phyloP scores from a whole-genome alignment of 139 green algal species.

The Edaphochlamys debaryana region DNA sequence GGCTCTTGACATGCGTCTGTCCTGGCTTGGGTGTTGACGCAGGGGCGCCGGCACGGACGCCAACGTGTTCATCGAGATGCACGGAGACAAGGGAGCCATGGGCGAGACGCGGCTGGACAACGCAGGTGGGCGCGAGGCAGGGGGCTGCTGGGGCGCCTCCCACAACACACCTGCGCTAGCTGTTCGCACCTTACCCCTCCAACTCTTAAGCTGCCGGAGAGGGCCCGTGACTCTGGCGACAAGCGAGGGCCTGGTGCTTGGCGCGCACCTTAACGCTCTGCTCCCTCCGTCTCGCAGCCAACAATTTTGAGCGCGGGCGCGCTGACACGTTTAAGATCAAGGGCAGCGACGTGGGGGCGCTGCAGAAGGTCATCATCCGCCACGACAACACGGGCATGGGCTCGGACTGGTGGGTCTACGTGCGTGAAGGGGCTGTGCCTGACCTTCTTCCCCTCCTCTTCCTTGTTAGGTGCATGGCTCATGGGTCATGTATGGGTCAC shows the following conservation, averaged over 20 bases:
- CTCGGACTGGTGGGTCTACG: conserved; percentile 39
- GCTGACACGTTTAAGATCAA: conserved; percentile 58
- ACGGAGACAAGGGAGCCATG: conserved; percentile 52
- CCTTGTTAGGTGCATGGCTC: too few species aligned
- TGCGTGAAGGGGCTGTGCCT: not conserved
- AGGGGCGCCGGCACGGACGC: conserved; percentile 59
- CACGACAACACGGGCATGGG: conserved; percentile 49
- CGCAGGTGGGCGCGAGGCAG: not conserved
- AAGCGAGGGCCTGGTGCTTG: too few species aligned
- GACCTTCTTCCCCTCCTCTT: too few species aligned
- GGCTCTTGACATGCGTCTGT: too few species aligned
- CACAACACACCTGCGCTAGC: too few species aligned
- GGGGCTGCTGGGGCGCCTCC: too few species aligned
- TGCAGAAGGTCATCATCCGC: conserved; percentile 50
- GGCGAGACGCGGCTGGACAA: conserved; percentile 47
- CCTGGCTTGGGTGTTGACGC: not conserved
- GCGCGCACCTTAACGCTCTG: too few species aligned
- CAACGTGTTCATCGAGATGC: conserved; percentile 54
- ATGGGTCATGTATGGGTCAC: too few species aligned
- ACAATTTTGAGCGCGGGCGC: conserved; percentile 65
- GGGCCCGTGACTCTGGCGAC: too few species aligned
- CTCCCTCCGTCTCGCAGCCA: conserved; percentile 36
- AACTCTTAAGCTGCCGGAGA: too few species aligned
- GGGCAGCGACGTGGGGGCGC: conserved; percentile 38
- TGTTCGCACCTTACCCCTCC: too few species aligned